A percentile compares a stretch with the other conserved stretches of the same genome.
These are phyloP conservation scores for Phytophthora kernoviae DNA, from an alignment of 352 stramenopile genomes.

Conservation along the genomic window DNA sequence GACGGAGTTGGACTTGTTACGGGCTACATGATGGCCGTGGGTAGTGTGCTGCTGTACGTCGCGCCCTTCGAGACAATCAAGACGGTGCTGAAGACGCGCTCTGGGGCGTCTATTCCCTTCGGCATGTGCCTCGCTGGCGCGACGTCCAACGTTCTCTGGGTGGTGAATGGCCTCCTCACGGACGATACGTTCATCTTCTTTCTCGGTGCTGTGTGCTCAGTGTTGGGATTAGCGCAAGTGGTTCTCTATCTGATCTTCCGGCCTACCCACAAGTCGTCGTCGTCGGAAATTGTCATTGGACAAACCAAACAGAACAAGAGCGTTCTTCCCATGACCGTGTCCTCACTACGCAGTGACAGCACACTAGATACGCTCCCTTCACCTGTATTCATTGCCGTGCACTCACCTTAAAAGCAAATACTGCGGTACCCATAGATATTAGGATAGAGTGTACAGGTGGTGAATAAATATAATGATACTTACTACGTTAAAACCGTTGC, in stretches of 20 bases:
- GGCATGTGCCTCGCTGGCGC: slow-evolving; percentile 27
- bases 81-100: slow-evolving; percentile 33
- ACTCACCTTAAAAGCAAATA: slow-evolving; percentile 14
- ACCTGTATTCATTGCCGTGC: slow-evolving; percentile 25
- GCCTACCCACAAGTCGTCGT: slow-evolving; percentile 7
- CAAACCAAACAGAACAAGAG: slow-evolving; percentile 8
- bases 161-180: slow-evolving; percentile 40
- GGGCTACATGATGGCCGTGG: slow-evolving; percentile 43
- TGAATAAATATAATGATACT: slow-evolving; percentile 14
- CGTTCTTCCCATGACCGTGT: slow-evolving; percentile 13
- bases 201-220: slow-evolving; percentile 26
- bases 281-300: not conserved
- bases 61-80: slow-evolving; percentile 38
- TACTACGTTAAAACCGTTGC: too few species aligned
- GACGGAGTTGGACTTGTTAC: slow-evolving; percentile 23
- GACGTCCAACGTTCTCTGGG: slow-evolving; percentile 38
- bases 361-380: slow-evolving; percentile 3
- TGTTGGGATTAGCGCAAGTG: slow-evolving; percentile 27
- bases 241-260: slow-evolving; percentile 34
- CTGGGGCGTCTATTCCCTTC: slow-evolving; percentile 31
- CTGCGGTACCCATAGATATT: slow-evolving; percentile 3
- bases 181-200: slow-evolving; percentile 47
- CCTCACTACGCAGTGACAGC: slow-evolving; percentile 7
- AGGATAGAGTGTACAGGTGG: slow-evolving; percentile 4
- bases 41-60: slow-evolving; percentile 38